These are phyloP conservation scores for Intubia oerlemansii DNA, from an alignment of 2,329 filamentous ascomycete genomes.

Conservation along the genomic window DNA sequence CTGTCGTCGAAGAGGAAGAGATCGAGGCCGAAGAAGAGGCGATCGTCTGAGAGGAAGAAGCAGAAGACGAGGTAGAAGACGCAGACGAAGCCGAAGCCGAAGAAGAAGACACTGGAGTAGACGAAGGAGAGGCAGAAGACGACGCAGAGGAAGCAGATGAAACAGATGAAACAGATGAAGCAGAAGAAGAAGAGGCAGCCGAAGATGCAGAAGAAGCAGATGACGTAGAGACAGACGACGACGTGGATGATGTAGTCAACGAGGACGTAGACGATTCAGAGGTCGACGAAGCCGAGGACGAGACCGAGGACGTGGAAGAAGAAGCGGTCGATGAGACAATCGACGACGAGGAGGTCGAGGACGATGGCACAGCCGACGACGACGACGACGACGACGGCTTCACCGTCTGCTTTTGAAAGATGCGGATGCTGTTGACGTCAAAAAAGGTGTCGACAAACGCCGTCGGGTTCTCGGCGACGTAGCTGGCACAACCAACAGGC, in stretches of 20 bases:
- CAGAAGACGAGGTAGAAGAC: not conserved
- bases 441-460: slow-evolving; percentile 18
- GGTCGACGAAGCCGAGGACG: not conserved
- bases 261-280: not conserved
- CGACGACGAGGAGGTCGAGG: slow-evolving; percentile 1
- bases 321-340: no score
- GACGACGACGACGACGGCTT: not conserved
- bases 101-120: not conserved
- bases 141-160: not conserved
- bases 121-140: not conserved
- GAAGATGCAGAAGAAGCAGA: not conserved
- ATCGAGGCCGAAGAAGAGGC: not conserved
- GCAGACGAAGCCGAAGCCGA: not conserved
- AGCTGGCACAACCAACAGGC: slow-evolving; percentile 13
- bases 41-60: no score
- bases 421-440: slow-evolving; percentile 18
- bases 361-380: not conserved
- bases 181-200: not conserved
- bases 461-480: slow-evolving; percentile 15
- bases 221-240: not conserved
- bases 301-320: no score
- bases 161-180: not conserved
- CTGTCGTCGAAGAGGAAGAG: not conserved
- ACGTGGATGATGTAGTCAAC: not conserved
- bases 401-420: slow-evolving; percentile 5